These are phyloP conservation scores for Simplicillium aogashimaense DNA, from an alignment of 2,329 filamentous ascomycete species.

Conservation along the genomic window DNA sequence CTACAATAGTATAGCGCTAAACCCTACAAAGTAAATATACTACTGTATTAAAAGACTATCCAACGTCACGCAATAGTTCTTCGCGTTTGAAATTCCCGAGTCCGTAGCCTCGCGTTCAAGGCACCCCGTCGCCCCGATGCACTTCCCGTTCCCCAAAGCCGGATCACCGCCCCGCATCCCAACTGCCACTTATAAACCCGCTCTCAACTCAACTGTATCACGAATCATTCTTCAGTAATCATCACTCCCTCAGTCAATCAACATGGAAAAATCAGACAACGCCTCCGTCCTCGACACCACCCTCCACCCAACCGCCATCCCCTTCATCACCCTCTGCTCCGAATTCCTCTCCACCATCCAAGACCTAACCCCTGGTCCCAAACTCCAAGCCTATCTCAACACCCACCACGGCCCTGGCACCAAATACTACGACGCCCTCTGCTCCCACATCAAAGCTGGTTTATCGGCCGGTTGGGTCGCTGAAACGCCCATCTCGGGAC, in stretches of 20 bases:
- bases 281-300: neutral
- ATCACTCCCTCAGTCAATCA: neutral
- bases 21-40: no score
- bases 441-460: constrained; percentile 1
- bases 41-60: no score
- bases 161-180: no score
- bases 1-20: no score
- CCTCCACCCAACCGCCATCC: neutral
- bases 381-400: neutral
- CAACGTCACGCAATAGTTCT: no score
- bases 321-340: neutral
- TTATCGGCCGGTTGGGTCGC: constrained; percentile 5
- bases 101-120: no score
- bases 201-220: no score
- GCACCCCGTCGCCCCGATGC: no score
- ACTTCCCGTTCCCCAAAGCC: no score
- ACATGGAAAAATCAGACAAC: neutral
- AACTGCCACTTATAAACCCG: no score
- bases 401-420: neutral
- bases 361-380: neutral
- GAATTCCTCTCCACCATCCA: neutral
- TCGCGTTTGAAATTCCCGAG: no score
- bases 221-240: no score
- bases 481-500: constrained; percentile 15
- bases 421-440: neutral